These are phyloP conservation scores for Salix arbutifolia DNA, from an alignment of 345 rosid species.

Conservation along the genomic window DNA sequence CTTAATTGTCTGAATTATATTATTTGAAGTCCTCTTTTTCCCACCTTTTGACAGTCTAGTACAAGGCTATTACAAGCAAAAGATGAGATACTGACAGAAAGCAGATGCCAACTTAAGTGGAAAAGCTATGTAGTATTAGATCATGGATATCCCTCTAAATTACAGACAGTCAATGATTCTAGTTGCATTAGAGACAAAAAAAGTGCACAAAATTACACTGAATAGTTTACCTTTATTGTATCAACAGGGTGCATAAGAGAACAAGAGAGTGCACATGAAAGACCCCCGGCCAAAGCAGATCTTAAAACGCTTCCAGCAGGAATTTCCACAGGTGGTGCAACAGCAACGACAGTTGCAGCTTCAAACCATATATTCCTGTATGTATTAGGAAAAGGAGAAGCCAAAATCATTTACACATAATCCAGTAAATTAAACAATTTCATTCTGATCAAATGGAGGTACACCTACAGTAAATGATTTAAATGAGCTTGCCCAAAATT, in stretches of 20 bases:
- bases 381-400: slow-evolving; percentile 13
- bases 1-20: background rate
- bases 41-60: background rate
- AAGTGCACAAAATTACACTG: background rate
- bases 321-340: slow-evolving; percentile 81
- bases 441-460: background rate
- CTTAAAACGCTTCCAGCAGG: slow-evolving; percentile 87
- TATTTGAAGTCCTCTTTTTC: background rate
- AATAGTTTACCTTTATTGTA: slow-evolving; percentile 64
- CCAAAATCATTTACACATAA: slow-evolving; percentile 7
- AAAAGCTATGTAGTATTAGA: background rate
- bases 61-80: background rate
- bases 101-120: background rate
- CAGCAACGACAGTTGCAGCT: slow-evolving; percentile 97
- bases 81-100: background rate
- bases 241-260: slow-evolving; percentile 86
- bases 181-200: background rate
- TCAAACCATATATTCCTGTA: slow-evolving; percentile 92
- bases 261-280: slow-evolving; percentile 87
- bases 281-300: slow-evolving; percentile 98
- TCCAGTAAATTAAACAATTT: background rate
- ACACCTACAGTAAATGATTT: background rate
- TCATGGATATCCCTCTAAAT: background rate
- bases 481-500: background rate
- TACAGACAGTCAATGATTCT: background rate